These are phyloP conservation scores for Penicillium polonicum DNA, from an alignment of 2,329 filamentous ascomycete genomes.

Conservation along the genomic window DNA sequence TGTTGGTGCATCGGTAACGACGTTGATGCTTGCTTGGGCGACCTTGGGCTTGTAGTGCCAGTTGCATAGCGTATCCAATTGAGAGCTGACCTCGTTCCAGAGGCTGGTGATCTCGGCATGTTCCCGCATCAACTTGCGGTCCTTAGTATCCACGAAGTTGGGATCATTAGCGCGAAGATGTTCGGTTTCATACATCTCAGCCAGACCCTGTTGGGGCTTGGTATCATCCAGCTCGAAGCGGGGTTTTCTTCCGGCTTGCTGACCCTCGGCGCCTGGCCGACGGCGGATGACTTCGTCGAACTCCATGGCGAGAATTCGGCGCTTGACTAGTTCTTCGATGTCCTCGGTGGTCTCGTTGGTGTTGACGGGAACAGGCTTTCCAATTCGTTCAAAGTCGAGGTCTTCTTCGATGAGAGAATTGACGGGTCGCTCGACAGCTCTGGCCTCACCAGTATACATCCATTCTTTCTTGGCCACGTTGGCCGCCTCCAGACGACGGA, in stretches of 20 bases:
- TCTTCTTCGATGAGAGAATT: constrained; percentile 95
- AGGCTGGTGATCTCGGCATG: constrained; percentile 78
- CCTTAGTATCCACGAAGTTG: constrained; percentile 74
- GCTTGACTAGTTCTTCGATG: constrained; percentile 92
- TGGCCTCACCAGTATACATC: constrained; percentile 85
- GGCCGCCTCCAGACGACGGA: constrained; percentile 82
- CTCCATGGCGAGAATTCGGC: constrained; percentile 81
- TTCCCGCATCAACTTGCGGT: constrained; percentile 78
- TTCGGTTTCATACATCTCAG: constrained; percentile 92
- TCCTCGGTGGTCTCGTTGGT: constrained; percentile 86
- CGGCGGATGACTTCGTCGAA: constrained; percentile 89
- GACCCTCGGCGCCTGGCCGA: constrained; percentile 69
- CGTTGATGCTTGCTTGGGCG: constrained; percentile 74
- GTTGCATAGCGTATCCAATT: constrained; percentile 84
- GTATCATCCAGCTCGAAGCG: constrained; percentile 80
- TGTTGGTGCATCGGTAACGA: constrained; percentile 87
- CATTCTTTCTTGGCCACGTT: constrained; percentile 89
- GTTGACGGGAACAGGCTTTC: constrained; percentile 92
- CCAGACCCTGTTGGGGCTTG: constrained; percentile 82
- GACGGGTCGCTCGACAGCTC: constrained; percentile 74
- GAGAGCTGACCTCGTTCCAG: constrained; percentile 77
- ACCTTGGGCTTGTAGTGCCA: constrained; percentile 96
- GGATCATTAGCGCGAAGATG: constrained; percentile 77
- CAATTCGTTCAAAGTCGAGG: constrained; percentile 90
- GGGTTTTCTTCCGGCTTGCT: constrained; percentile 65